Conservation (phyloP, 2,329 filamentous ascomycete species). For the Aspergillus costaricaensis region DNA sequence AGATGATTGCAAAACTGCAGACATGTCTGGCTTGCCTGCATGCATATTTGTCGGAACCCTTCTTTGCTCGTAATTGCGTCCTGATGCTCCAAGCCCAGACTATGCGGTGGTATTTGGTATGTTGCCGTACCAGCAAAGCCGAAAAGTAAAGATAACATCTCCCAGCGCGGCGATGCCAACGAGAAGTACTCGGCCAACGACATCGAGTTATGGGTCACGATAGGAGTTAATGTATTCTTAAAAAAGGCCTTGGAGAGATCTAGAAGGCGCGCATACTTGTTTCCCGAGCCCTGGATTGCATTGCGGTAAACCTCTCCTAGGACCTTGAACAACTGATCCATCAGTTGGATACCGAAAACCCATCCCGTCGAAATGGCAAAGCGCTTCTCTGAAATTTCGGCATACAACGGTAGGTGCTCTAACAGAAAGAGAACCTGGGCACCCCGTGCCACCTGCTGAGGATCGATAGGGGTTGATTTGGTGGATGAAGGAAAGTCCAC, state of each 20-base stretch:
- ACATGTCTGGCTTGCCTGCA: conserved; percentile 21
- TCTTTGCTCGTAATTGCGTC: conserved; percentile 9
- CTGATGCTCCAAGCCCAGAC: conserved; percentile 11
- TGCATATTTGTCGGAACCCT: conserved; percentile 14
- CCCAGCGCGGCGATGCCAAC: conserved; percentile 19
- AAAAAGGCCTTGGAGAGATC: conserved; percentile 10
- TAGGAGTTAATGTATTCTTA: background rate
- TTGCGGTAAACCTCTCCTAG: conserved; percentile 5
- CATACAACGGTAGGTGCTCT: conserved; percentile 14
- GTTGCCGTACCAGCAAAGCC: conserved; percentile 15
- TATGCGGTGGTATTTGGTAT: conserved; percentile 15
- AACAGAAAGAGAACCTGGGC: conserved; percentile 18
- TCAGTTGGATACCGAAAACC: background rate
- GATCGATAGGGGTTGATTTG: background rate
- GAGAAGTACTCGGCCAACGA: conserved; percentile 19
- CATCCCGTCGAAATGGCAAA: background rate
- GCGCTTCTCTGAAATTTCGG: conserved; percentile 21
- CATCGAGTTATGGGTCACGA: conserved; percentile 15
- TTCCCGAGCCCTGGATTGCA: background rate
- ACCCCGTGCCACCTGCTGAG: conserved; percentile 13
- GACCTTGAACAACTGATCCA: background rate
- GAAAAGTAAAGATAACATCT: conserved; percentile 21
- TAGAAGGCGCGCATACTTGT: background rate
- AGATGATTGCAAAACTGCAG: conserved; percentile 20
- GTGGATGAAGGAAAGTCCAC: background rate